A percentile compares a stretch with the other conserved stretches of the same genome.
Evolutionary conservation across 176 grass and related monocot genomes (phyloP).

Genomic region (Luzula sylvatica): DNA sequence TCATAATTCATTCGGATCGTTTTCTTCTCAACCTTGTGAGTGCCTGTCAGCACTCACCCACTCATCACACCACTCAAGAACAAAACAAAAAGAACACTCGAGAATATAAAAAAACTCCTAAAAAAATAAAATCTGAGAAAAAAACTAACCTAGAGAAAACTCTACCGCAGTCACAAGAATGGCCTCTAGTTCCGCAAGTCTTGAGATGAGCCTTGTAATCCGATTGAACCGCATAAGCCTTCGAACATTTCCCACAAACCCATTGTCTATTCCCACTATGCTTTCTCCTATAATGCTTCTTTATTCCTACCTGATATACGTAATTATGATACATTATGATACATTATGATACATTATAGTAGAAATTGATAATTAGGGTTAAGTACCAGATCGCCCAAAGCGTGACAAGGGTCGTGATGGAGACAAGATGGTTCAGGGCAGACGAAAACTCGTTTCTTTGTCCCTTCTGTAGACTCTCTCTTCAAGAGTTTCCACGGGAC

Average conservation of each 20-base stretch:
- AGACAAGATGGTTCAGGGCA: conserved; percentile 16
- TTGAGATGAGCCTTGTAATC: conserved; percentile 99
- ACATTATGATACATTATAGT: too few species aligned
- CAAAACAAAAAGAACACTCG: conserved; percentile 3
- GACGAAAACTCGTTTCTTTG: conserved; percentile 17
- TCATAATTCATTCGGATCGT: too few species aligned
- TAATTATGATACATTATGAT: too few species aligned
- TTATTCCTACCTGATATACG: conserved; percentile 16
- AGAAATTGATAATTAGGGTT: too few species aligned
- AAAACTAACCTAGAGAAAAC: conserved; percentile 46
- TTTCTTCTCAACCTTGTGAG: conserved; percentile 11
- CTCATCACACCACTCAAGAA: conserved; percentile 7
- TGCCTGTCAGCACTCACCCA: conserved; percentile 7
- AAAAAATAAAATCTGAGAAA: not conserved
- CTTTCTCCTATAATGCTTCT: conserved; percentile 33
- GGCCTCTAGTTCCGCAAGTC: conserved; percentile 84
- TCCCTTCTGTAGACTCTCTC: conserved; percentile 1
- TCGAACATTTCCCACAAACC: conserved; percentile 66
- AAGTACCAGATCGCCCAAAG: conserved; percentile 1
- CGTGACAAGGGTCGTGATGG: conserved; percentile 21
- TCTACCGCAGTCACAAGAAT: conserved; percentile 91
- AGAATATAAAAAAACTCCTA: not conserved
- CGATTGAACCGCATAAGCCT: conserved; percentile 83
- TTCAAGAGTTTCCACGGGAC: conserved; percentile 83
- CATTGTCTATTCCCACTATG: conserved; percentile 41